Conservation (phyloP, 768 basidiomycete genomes). For the Austroboletus eburneus region DNA sequence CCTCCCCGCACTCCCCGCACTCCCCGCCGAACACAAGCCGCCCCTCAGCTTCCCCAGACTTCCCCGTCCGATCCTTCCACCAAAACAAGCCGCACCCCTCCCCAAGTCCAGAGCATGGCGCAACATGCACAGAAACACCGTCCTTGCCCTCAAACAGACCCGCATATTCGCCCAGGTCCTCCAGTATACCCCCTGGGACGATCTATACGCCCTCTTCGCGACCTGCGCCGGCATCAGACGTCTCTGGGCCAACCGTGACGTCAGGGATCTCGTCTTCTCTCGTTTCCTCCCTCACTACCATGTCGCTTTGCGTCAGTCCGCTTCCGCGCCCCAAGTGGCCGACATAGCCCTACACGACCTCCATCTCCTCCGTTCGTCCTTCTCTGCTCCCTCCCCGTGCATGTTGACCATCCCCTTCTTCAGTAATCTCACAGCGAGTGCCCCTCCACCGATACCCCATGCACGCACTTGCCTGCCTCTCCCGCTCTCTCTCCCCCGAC, state of each 20-base stretch:
- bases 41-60: not conserved
- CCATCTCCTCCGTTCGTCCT: constrained; percentile 57
- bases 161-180: constrained; percentile 33
- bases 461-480: constrained; percentile 55
- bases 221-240: constrained; percentile 34
- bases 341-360: constrained; percentile 56
- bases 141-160: constrained; percentile 32
- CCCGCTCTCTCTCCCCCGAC: constrained; percentile 31
- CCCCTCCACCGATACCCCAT: constrained; percentile 70
- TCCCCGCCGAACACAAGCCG: not conserved
- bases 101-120: constrained; percentile 22
- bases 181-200: constrained; percentile 31
- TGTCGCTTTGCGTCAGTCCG: constrained; percentile 35
- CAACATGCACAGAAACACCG: constrained; percentile 25
- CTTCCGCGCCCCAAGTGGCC: constrained; percentile 43
- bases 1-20: constrained; percentile 18
- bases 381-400: constrained; percentile 7
- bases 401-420: constrained; percentile 4
- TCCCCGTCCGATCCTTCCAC: constrained; percentile 2
- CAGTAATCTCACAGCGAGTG: constrained; percentile 63
- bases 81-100: constrained; percentile 1
- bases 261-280: constrained; percentile 38
- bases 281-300: constrained; percentile 58
- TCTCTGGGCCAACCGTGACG: constrained; percentile 29
- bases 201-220: constrained; percentile 38